Evolutionary conservation across 2,329 filamentous ascomycete species (phyloP).

Genomic region (Microsporum audouinii): DNA sequence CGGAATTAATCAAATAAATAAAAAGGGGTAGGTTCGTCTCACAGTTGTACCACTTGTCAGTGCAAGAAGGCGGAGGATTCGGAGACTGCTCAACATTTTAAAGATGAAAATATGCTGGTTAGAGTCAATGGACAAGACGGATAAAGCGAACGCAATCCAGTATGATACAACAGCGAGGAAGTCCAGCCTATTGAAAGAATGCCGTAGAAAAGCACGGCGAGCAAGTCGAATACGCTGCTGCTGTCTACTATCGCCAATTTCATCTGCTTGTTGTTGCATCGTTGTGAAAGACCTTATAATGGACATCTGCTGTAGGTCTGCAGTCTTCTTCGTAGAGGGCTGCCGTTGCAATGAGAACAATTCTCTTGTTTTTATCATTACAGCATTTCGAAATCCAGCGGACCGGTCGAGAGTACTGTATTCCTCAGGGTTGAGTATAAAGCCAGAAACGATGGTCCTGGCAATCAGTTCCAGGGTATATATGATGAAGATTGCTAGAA

Average conservation of each 20-base stretch:
- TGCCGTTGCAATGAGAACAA: slow-evolving; percentile 75
- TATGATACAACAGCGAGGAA: slow-evolving; percentile 91
- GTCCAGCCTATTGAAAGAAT: slow-evolving; percentile 91
- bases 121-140: slow-evolving; percentile 57
- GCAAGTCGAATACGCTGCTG: slow-evolving; percentile 78
- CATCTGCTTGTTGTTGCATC: slow-evolving; percentile 50
- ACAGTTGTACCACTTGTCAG: slow-evolving; percentile 88
- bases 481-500: slow-evolving; percentile 72
- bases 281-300: slow-evolving; percentile 67
- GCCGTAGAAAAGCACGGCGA: slow-evolving; percentile 79
- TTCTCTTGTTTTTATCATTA: slow-evolving; percentile 63
- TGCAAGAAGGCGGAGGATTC: slow-evolving; percentile 80
- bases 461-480: slow-evolving; percentile 79
- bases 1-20: not conserved
- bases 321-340: slow-evolving; percentile 47
- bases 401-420: slow-evolving; percentile 83
- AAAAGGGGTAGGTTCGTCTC: slow-evolving; percentile 28
- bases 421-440: slow-evolving; percentile 78
- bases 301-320: slow-evolving; percentile 37
- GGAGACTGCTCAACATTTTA: slow-evolving; percentile 89
- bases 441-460: slow-evolving; percentile 83
- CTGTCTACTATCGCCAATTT: slow-evolving; percentile 54
- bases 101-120: slow-evolving; percentile 72
- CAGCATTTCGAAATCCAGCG: slow-evolving; percentile 59
- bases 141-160: slow-evolving; percentile 77